phyloP scores from a whole-genome alignment of 2,329 filamentous ascomycete genomes.

The Fusarium phyllophilum region DNA sequence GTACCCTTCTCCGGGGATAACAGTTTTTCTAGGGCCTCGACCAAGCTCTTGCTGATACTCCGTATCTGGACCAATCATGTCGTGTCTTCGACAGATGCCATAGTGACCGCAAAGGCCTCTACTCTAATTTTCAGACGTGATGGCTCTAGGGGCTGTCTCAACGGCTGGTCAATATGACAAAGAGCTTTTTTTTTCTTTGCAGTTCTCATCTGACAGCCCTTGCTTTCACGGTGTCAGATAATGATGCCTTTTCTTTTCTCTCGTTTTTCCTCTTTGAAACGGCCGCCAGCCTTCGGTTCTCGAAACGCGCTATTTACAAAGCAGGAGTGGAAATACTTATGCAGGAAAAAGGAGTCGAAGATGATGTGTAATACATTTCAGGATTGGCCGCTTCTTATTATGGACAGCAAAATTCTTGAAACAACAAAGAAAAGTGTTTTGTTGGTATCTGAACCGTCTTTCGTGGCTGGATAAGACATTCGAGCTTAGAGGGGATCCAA shows the following conservation, averaged over 20 bases:
- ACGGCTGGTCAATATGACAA: not conserved
- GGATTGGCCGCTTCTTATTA: not conserved
- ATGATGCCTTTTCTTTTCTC: not conserved
- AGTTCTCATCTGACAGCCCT: not conserved
- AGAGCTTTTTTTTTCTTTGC: not conserved
- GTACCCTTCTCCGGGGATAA: not conserved
- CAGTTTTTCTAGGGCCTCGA: constrained; percentile 2
- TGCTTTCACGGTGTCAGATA: not conserved
- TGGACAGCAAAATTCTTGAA: constrained; percentile 5
- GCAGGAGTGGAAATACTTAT: not conserved
- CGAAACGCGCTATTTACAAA: constrained; percentile 15
- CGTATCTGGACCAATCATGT: not conserved
- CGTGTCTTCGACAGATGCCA: not conserved
- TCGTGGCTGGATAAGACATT: constrained; percentile 19
- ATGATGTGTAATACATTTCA: not conserved
- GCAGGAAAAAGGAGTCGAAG: constrained; percentile 32
- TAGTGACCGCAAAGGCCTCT: not conserved
- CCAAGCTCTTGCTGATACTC: not conserved
- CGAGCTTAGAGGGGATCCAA: constrained; percentile 30
- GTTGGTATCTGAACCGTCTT: constrained; percentile 14
- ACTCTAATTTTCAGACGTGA: not conserved
- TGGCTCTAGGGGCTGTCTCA: not conserved
- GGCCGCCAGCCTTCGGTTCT: not conserved
- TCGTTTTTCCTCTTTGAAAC: not conserved
- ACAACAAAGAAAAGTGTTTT: constrained; percentile 20